Evolutionary conservation across 768 basidiomycete species (phyloP).

Genomic region (Pleurotus platypus): DNA sequence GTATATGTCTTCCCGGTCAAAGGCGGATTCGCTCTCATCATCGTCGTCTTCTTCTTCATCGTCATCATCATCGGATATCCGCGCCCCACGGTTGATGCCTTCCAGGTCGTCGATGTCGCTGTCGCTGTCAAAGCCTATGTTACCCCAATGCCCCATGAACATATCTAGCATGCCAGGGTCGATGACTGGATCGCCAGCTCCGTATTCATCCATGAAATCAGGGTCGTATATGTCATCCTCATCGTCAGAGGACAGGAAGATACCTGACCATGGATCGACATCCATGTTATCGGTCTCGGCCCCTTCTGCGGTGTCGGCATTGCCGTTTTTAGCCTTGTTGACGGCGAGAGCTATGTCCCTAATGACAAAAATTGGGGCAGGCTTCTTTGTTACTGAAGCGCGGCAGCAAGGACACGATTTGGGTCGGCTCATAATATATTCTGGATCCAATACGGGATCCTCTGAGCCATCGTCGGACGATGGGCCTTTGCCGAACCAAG

Average conservation of each 20-base stretch:
- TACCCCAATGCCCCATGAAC: conserved; percentile 6
- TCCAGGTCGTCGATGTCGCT: conserved; percentile 28
- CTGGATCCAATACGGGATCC: conserved; percentile 32
- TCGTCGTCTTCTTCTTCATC: conserved; percentile 20
- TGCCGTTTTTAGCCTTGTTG: conserved; percentile 33
- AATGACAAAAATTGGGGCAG: conserved; percentile 66
- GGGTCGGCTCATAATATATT: conserved; percentile 51
- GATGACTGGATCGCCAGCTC: conserved; percentile 14
- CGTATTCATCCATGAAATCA: conserved; percentile 28
- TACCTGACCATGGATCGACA: conserved; percentile 68
- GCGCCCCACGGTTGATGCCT: too few species aligned
- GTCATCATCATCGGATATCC: conserved; percentile 23
- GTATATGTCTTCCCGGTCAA: conserved; percentile 28
- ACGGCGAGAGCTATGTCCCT: conserved; percentile 54
- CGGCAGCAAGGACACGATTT: conserved; percentile 79
- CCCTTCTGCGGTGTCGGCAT: conserved; percentile 16
- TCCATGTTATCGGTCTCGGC: conserved; percentile 18
- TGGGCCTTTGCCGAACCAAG: conserved; percentile 76
- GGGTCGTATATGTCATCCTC: conserved; percentile 34
- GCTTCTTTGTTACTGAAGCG: conserved; percentile 49
- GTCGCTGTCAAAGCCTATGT: conserved; percentile 17
- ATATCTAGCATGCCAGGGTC: conserved; percentile 2
- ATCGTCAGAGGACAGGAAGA: conserved; percentile 50
- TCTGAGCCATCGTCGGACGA: conserved; percentile 34
- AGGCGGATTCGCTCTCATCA: conserved; percentile 15